Percentiles rank a stretch among this genome's conserved stretches.
phyloP scores from a whole-genome alignment of 1,284 basidiomycete genomes.

The Ustilago lituana region DNA sequence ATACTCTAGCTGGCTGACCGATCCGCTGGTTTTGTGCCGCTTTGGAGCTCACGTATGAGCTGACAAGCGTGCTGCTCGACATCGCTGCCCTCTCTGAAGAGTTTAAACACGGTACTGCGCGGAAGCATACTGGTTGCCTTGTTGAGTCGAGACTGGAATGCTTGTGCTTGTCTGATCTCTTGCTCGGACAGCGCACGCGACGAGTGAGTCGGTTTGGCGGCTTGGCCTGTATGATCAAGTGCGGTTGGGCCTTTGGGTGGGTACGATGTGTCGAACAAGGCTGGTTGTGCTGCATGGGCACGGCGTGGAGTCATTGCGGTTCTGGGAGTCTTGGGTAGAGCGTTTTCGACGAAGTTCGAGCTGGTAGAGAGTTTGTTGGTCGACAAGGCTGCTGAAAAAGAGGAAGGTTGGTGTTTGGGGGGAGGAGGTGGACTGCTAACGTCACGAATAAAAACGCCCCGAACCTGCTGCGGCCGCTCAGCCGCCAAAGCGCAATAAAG shows the following conservation, averaged over 20 bases:
- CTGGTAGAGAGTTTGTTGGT: background rate
- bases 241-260: slow-evolving; percentile 19
- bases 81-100: slow-evolving; percentile 43
- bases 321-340: slow-evolving; percentile 22
- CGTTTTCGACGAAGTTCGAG: background rate
- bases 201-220: background rate
- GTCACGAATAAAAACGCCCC: slow-evolving; percentile 61
- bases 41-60: slow-evolving; percentile 42
- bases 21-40: slow-evolving; percentile 44
- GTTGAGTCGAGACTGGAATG: slow-evolving; percentile 37
- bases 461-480: slow-evolving; percentile 53
- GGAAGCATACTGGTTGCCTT: slow-evolving; percentile 44
- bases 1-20: too few species aligned
- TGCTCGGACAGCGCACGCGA: slow-evolving; percentile 28
- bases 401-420: background rate
- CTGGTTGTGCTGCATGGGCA: slow-evolving; percentile 2
- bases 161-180: slow-evolving; percentile 35
- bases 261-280: slow-evolving; percentile 41
- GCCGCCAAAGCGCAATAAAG: slow-evolving; percentile 59
- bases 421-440: slow-evolving; percentile 40
- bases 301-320: slow-evolving; percentile 21
- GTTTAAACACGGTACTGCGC: slow-evolving; percentile 43
- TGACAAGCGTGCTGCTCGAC: slow-evolving; percentile 35
- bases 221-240: slow-evolving; percentile 25
- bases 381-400: slow-evolving; percentile 3